These are phyloP conservation scores for Canna indica DNA, from an alignment of 176 grass and related monocot genomes.

Conservation along the genomic window DNA sequence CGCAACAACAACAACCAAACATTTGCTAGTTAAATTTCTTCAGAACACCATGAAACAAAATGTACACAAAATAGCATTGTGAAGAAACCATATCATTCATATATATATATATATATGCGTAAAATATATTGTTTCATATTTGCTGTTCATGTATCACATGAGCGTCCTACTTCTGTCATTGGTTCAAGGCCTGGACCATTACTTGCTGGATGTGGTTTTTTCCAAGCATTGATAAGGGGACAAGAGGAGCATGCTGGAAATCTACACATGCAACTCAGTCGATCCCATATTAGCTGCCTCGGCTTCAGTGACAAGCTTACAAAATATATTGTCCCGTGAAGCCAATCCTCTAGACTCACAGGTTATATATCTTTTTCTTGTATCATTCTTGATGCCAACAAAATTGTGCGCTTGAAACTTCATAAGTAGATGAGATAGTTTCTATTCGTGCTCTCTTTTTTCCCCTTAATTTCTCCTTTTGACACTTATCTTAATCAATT, in stretches of 20 bases:
- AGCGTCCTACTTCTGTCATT: slow-evolving; percentile 56
- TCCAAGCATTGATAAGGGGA: slow-evolving; percentile 49
- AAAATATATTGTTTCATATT: too few relatives aligned
- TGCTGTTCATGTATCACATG: slow-evolving; percentile 73
- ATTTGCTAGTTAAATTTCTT: too few relatives aligned
- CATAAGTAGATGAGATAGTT: background rate
- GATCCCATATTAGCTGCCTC: slow-evolving; percentile 58
- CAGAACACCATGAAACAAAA: too few relatives aligned
- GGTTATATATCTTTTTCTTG: slow-evolving; percentile 13
- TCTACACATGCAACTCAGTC: background rate
- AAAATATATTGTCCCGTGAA: slow-evolving; percentile 81
- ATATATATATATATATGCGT: too few relatives aligned
- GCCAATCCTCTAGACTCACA: slow-evolving; percentile 79
- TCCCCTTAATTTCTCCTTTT: background rate
- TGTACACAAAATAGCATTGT: too few relatives aligned
- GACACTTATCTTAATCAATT: background rate
- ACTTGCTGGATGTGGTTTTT: slow-evolving; percentile 92
- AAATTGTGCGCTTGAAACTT: background rate
- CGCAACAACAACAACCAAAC: too few relatives aligned
- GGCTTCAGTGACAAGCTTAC: slow-evolving; percentile 59
- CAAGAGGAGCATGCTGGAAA: slow-evolving; percentile 1
- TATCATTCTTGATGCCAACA: background rate
- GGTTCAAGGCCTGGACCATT: slow-evolving; percentile 59
- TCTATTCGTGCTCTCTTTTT: background rate
- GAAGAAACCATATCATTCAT: too few relatives aligned